A percentile compares a stretch with the other conserved stretches of the same genome.
Conservation (phyloP, 1,284 basidiomycete genomes). For the Gymnopus androsaceus region DNA sequence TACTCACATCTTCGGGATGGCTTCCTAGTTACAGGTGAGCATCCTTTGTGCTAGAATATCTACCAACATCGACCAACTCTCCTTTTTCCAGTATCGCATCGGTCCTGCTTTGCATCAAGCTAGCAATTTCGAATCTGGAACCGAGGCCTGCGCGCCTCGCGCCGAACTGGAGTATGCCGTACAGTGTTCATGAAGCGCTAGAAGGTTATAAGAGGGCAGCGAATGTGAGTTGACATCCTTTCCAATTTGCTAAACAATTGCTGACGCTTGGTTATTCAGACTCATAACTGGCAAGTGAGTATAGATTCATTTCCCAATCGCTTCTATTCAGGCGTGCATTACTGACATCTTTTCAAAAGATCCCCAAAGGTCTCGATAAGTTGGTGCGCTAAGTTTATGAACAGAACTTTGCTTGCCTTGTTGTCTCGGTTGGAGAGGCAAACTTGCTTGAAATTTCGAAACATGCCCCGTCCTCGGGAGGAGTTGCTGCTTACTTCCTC, state of each 20-base stretch:
- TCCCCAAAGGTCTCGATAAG: not conserved
- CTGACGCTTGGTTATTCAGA: no score
- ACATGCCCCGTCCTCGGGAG: no score
- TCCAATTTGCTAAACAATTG: no score
- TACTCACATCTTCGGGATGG: slow-evolving; percentile 66
- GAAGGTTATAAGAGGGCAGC: slow-evolving; percentile 61
- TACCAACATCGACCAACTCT: slow-evolving; percentile 1
- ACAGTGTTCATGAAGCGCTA: slow-evolving; percentile 53
- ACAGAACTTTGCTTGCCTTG: no score
- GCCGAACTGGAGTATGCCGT: slow-evolving; percentile 45
- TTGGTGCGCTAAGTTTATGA: not conserved
- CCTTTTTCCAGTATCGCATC: slow-evolving; percentile 50
- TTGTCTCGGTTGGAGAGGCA: no score
- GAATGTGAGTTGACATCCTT: no score
- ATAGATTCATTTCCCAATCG: not conserved
- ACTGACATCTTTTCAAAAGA: not conserved
- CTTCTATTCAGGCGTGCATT: not conserved
- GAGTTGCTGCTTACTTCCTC: no score
- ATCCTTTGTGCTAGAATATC: not conserved
- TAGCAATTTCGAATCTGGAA: slow-evolving; percentile 61
- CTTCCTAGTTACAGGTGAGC: slow-evolving; percentile 61
- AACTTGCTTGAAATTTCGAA: no score
- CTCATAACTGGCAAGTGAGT: slow-evolving; percentile 60
- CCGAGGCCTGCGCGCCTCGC: slow-evolving; percentile 58
- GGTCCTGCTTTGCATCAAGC: slow-evolving; percentile 61